Base-by-base conservation (phyloP, 23 red algal genomes). In the Gracilaria caudata region DNA sequence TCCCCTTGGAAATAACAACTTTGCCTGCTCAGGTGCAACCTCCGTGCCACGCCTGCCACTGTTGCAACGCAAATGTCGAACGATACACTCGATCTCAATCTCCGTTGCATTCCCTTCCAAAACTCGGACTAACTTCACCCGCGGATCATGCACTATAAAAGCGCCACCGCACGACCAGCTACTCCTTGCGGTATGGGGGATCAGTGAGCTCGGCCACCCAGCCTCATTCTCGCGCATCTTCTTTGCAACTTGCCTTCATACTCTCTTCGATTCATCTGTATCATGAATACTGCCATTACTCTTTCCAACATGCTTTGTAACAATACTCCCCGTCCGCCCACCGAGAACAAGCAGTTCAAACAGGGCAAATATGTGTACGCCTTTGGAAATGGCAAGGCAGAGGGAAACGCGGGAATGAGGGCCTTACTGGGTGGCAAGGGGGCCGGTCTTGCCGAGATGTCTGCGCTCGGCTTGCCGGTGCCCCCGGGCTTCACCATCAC, bases 401-500 rank as follows among this genome's bases (percentile, higher is more conserved):
- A 86, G 44, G 82, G 82, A 3, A 56, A 76, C 51, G 51, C 47
- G 41, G 57, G 56, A 51, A 86, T 86, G 82, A 72, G 64, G 32
- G 64, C 25, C 64, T 17, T 90, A 37, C 86, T 90, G 49, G 86
- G 86, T 55, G 86, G 86, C 24, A 90, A 90, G 68, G 86, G 86
- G 12, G 86, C 86, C 43, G 68, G 68, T 34, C 72, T 90, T 20
- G 86, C 77, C 25, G 78, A 90, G 20, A 90, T 90, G 86, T 71
- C 86, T 10, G 61, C 73, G 23, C 57, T 81, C 46, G 86, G 86
- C 37, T 46, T 90, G 54, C 86, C 86, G 26, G 86, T 90, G 2
- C 86, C 86, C 51, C 64, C 76, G 32, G 86, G 86, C 47, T 90
- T 90, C 68, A 90, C 86, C 28, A 82, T 90, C 33, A 79, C 73